Conservation (phyloP, 2,329 filamentous ascomycete genomes). For the Coleophoma cylindrospora region DNA sequence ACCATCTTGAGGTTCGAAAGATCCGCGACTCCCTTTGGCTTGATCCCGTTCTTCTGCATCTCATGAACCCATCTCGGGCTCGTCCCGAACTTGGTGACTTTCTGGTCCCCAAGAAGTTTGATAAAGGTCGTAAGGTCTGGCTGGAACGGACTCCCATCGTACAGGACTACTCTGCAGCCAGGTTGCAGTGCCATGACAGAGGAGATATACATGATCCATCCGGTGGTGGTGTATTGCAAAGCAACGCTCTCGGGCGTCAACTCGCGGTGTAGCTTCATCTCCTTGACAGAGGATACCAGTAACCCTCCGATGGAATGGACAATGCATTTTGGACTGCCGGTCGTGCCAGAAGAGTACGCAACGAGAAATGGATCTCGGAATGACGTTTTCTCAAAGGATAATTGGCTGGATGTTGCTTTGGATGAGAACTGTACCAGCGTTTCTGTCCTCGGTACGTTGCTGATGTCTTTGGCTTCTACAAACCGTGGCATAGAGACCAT, state of each 20-base stretch:
- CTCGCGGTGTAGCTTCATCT: slow-evolving; percentile 49
- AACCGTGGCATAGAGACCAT: slow-evolving; percentile 66
- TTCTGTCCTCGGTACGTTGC: slow-evolving; percentile 36
- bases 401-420: slow-evolving; percentile 12
- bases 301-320: slow-evolving; percentile 70
- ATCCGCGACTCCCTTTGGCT: slow-evolving; percentile 53
- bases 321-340: slow-evolving; percentile 80
- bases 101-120: slow-evolving; percentile 54
- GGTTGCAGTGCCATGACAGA: slow-evolving; percentile 52
- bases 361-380: slow-evolving; percentile 69
- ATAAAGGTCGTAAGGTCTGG: slow-evolving; percentile 63
- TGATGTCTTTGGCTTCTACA: slow-evolving; percentile 52
- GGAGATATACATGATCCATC: slow-evolving; percentile 85
- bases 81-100: slow-evolving; percentile 68
- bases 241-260: slow-evolving; percentile 35
- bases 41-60: slow-evolving; percentile 57
- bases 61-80: slow-evolving; percentile 76
- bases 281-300: slow-evolving; percentile 55
- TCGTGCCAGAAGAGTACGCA: slow-evolving; percentile 76
- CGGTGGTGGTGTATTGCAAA: slow-evolving; percentile 61
- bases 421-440: slow-evolving; percentile 36
- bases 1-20: slow-evolving; percentile 57
- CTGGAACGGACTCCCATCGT: slow-evolving; percentile 77
- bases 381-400: slow-evolving; percentile 18
- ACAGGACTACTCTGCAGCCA: slow-evolving; percentile 63